Percentiles rank a stretch among this genome's conserved stretches.
These are phyloP conservation scores for Ganoderma multipileum DNA, from an alignment of 1,284 basidiomycete species.

Conservation along the genomic window DNA sequence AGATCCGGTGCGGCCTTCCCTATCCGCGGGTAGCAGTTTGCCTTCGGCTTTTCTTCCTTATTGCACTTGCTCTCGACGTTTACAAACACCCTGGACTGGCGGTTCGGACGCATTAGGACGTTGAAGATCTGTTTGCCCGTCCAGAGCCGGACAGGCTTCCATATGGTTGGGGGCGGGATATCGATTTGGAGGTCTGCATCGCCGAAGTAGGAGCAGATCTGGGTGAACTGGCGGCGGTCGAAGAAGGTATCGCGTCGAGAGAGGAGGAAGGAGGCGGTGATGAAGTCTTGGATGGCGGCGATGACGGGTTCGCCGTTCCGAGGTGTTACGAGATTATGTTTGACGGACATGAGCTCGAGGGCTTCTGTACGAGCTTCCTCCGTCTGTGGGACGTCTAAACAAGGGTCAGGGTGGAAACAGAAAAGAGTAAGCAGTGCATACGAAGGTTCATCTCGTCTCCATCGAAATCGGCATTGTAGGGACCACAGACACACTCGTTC, in stretches of 20 bases:
- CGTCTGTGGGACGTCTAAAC: slow-evolving; percentile 94
- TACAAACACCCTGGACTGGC: slow-evolving; percentile 82
- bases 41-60: slow-evolving; percentile 86
- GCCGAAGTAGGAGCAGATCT: slow-evolving; percentile 94
- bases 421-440: slow-evolving; percentile 48
- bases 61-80: slow-evolving; percentile 98
- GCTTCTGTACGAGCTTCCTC: slow-evolving; percentile 99
- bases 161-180: slow-evolving; percentile 93
- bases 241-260: slow-evolving; percentile 95
- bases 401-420: background rate
- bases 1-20: slow-evolving; percentile 80
- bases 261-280: slow-evolving; percentile 96
- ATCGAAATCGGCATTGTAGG: slow-evolving; percentile 99
- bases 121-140: slow-evolving; percentile 99
- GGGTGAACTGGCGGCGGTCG: slow-evolving; percentile 94
- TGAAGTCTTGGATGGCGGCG: slow-evolving; percentile 98
- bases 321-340: slow-evolving; percentile 97
- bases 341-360: slow-evolving; percentile 97
- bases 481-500: slow-evolving; percentile 99
- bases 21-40: slow-evolving; percentile 65
- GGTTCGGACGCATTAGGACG: slow-evolving; percentile 95
- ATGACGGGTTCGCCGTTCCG: slow-evolving; percentile 99
- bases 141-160: slow-evolving; percentile 95
- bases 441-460: slow-evolving; percentile 99
- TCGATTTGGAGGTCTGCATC: slow-evolving; percentile 95